Percentiles rank a stretch among this genome's conserved stretches.
Evolutionary conservation across 73 alveolate species (phyloP).

Genomic region (Paramecium sonneborni): DNA sequence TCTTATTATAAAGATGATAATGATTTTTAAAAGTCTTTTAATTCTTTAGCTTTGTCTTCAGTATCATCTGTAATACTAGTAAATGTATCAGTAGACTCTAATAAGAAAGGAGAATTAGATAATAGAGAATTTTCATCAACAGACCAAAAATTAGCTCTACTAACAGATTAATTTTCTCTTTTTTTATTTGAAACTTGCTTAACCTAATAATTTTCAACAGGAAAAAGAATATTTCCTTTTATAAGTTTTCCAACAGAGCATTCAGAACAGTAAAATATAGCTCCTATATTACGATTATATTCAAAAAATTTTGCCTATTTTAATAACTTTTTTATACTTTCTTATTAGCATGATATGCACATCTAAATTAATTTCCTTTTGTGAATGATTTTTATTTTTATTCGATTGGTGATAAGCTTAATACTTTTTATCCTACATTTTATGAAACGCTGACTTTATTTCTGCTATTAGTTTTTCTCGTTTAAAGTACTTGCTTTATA

Average conservation of each 20-base stretch:
- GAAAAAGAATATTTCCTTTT: conserved; percentile 20
- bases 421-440: conserved; percentile 20
- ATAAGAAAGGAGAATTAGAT: conserved; percentile 30
- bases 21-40: conserved; percentile 41
- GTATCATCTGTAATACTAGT: conserved; percentile 12
- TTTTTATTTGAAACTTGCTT: conserved; percentile 10
- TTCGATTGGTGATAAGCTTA: conserved; percentile 49
- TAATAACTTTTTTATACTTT: neutral
- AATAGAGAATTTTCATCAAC: conserved; percentile 45
- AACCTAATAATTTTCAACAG: conserved; percentile 6
- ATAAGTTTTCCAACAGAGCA: conserved; percentile 21
- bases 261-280: conserved; percentile 45
- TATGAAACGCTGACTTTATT: conserved; percentile 37
- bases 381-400: neutral
- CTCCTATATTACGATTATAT: neutral
- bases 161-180: conserved; percentile 52
- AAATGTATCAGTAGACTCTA: conserved; percentile 39
- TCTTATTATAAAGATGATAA: neutral
- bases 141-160: conserved; percentile 59
- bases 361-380: neutral
- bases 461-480: conserved; percentile 43
- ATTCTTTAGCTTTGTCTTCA: conserved; percentile 37
- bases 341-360: conserved; percentile 42
- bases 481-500: neutral
- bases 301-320: conserved; percentile 49